These are phyloP conservation scores for Straminergon stramineum DNA, from an alignment of 225 moss, liverwort and hornwort genomes.

Conservation along the genomic window DNA sequence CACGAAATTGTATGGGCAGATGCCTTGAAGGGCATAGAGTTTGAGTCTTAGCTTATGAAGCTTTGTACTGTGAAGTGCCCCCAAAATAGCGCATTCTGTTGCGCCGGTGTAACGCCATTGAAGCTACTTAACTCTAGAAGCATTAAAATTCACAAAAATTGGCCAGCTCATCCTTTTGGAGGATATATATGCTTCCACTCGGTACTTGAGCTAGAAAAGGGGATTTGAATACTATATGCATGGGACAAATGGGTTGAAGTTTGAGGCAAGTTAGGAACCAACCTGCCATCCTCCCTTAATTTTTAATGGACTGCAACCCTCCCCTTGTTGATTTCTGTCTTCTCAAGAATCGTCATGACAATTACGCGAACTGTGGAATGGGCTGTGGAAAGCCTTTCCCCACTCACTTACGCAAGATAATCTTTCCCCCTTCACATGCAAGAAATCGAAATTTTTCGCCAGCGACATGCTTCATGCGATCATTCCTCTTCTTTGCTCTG, in stretches of 20 bases:
- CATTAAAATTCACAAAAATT: not conserved
- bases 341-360: not conserved
- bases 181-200: not conserved
- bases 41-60: not conserved
- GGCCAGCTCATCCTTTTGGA: too few species aligned
- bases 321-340: not conserved
- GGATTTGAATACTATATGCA: not conserved
- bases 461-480: not conserved
- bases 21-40: not conserved
- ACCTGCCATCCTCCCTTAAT: too few species aligned
- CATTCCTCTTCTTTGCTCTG: not conserved
- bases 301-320: not conserved
- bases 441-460: too few species aligned
- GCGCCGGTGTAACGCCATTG: not conserved
- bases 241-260: not conserved
- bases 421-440: not conserved
- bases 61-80: not conserved
- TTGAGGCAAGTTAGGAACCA: not conserved
- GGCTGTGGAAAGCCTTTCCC: not conserved
- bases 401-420: not conserved
- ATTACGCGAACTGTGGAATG: not conserved
- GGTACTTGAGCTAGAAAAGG: not conserved
- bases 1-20: not conserved
- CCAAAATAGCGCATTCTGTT: too few species aligned
- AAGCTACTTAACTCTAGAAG: not conserved